Percentiles rank a stretch among this genome's conserved stretches.
phyloP scores from a whole-genome alignment of 192 early-diverging fungal genomes.

The Gonapodya sp. region DNA sequence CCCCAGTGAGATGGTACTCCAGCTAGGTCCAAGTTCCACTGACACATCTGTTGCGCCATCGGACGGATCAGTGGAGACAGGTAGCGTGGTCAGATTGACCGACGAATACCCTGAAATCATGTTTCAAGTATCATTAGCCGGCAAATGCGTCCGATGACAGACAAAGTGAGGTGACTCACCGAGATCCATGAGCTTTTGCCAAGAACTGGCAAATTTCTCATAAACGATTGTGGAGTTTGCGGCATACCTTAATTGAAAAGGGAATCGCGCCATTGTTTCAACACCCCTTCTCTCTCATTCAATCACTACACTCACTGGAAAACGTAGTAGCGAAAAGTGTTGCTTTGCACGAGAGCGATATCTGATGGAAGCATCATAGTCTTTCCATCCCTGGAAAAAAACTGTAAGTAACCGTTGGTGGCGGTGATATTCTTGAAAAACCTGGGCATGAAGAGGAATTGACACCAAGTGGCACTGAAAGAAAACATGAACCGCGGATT shows the following conservation, averaged over 20 bases:
- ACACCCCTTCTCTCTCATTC: too few relatives aligned
- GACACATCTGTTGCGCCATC: background rate
- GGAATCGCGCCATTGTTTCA: background rate
- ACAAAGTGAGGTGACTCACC: slow-evolving; percentile 15
- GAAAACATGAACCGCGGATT: too few relatives aligned
- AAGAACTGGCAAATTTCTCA: slow-evolving; percentile 37
- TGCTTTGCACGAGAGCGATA: slow-evolving; percentile 36
- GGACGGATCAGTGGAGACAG: background rate
- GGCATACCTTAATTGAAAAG: slow-evolving; percentile 54
- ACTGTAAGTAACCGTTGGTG: slow-evolving; percentile 22
- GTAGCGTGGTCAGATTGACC: background rate
- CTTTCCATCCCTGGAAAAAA: background rate
- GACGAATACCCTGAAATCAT: background rate
- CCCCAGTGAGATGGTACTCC: background rate
- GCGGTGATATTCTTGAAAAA: slow-evolving; percentile 14
- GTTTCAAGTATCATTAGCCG: background rate
- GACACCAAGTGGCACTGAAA: background rate
- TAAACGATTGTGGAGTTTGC: slow-evolving; percentile 53
- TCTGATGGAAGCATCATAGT: slow-evolving; percentile 67
- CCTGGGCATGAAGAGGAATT: background rate
- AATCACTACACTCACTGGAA: background rate
- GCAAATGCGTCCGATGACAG: background rate
- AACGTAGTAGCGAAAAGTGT: background rate
- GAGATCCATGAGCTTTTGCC: slow-evolving; percentile 37
- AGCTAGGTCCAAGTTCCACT: background rate